Evolutionary conservation across 192 early-diverging fungal genomes (phyloP), one percentile per base, ranked within the genome.

Genomic region (Linderina pennispora): DNA sequence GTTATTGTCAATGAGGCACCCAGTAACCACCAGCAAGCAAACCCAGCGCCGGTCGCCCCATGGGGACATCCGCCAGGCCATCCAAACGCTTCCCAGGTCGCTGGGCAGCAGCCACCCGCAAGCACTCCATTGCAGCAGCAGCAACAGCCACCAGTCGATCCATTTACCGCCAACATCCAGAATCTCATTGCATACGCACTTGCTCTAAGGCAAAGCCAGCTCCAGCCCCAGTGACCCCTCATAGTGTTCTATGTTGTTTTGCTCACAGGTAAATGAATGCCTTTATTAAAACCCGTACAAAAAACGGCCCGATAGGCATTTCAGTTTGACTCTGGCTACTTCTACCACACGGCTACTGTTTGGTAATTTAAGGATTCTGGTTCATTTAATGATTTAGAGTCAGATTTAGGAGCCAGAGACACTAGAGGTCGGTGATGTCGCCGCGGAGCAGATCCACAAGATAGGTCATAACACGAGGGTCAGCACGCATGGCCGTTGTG

Each of bases 401-500:
- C n/a, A n/a, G n/a, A n/a, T n/a, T n/a, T n/a, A n/a, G n/a, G n/a
- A n/a, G n/a, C n/a, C n/a, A n/a, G n/a, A n/a, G n/a, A n/a, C n/a
- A n/a, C 37, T 57, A 65, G 19, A 58, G 49, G 33, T 73, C 62
- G 13, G 59, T 51, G 16, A 74, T 55, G 23, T 81, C 83, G 18
- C 73, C 73, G 23, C 69, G 75, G 13, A 74, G 71, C 40, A 85
- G 53, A 37, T 65, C 65, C 17, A 82, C 62, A 13, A 85, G 49
- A 49, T 85, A 80, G 7, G 53, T 59, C 19, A 82, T 42, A 37
- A 85, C 57, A 20, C 63, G 68, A 15, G 60, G 40, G 50, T 82
- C 81, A 19, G 50, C 74, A 45, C 68, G 64, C 11, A 47, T 74
- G 48, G 3, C 80, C 83, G 50, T 80, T 80, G 53, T 82, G 83